Evolutionary conservation across 164 flowering plant genomes (phyloP), one percentile per base, ranked within the genome.

Genomic region (Akebia trifoliata): DNA sequence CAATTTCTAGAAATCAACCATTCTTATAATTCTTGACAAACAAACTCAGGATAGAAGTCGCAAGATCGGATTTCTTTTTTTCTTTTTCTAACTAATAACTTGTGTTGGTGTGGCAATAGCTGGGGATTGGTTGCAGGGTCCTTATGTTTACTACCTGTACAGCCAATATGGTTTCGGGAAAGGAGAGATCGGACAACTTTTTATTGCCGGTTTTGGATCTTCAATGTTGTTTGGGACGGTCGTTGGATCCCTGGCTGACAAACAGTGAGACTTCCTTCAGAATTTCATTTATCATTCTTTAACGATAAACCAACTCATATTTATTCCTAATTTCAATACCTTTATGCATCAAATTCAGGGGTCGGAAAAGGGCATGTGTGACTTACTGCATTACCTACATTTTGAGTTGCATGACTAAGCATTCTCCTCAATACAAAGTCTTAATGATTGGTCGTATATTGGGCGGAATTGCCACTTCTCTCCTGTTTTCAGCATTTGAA

Each of bases 381-480:
- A 90, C 97, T 59, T 94, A 94, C 69, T 94, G 99, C 72, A 88
- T 94, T 34, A 81, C 97, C 34, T 94, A 94, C 77, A 90, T 88
- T 30, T 78, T 94, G 68, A 94, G 99, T 74, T 94, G 97, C 68
- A 60, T 88, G 66, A 94, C 99, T 57, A 94, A 94, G 75, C 99
- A 94, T 73, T 94, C 95, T 69, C 90, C 99, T 38, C 80, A 85
- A 22, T 94, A 86, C 77, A 87, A 74, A 62, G 74, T 94, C 55
- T 68, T 94, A 72, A 90, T 94, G 96, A 7, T 94, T 63, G 99
- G 99, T 8, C 96, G 99, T 56, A 59, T 94, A 43, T 76, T 94
- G 71, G 99, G 99, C 70, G 99, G 99, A 43, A 81, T 94, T 46
- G 91, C 99, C 36, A 94, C 99, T 39, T 90, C 99, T 62, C 95